Evolutionary conservation across 2,329 filamentous ascomycete species (phyloP).

Genomic region (Xylariaceae sp.): DNA sequence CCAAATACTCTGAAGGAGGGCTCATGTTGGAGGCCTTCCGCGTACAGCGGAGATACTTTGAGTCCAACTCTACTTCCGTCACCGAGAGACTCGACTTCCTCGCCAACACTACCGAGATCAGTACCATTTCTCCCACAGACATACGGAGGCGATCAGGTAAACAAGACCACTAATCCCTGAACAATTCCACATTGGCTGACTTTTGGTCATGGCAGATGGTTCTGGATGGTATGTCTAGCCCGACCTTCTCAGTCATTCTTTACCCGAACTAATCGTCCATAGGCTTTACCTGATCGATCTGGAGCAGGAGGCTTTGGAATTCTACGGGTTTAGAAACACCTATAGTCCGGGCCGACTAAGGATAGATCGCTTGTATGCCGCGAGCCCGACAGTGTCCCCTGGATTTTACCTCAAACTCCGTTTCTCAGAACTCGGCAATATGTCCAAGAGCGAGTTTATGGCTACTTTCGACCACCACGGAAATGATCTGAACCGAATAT

Average conservation of each 20-base stretch:
- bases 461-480: conserved; percentile 7
- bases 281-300: conserved; percentile 19
- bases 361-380: conserved; percentile 4
- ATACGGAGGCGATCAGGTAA: conserved; percentile 13
- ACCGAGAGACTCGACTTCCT: conserved; percentile 15
- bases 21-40: conserved; percentile 6
- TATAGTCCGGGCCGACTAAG: neutral
- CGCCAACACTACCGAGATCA: conserved; percentile 8
- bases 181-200: conserved; percentile 1
- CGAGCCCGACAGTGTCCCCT: conserved; percentile 1
- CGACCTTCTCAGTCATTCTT: neutral
- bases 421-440: conserved; percentile 11
- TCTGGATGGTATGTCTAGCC: conserved; percentile 11
- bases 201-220: conserved; percentile 5
- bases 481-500: conserved; percentile 3
- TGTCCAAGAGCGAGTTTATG: conserved; percentile 11
- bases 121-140: conserved; percentile 8
- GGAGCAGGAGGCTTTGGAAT: conserved; percentile 11
- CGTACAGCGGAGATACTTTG: conserved; percentile 3
- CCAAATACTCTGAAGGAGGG: neutral
- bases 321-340: conserved; percentile 11
- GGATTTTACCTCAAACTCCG: conserved; percentile 17
- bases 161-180: neutral
- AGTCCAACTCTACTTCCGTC: neutral
- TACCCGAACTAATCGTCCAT: neutral